phyloP scores from a whole-genome alignment of 495 filamentous ascomycete species.

The Massariosphaeria phaeospora region DNA sequence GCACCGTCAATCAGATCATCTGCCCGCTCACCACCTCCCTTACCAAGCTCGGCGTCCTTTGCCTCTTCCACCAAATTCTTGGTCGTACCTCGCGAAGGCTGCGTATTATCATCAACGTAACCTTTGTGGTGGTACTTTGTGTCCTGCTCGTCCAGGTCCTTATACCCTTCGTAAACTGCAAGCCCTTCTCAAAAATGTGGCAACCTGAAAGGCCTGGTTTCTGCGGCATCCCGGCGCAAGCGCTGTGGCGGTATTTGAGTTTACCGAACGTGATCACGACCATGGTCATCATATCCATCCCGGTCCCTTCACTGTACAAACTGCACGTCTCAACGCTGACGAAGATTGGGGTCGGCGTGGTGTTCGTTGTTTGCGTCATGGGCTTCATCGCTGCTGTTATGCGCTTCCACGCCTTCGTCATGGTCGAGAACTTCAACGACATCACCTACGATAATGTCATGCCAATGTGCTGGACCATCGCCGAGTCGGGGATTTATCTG shows the following conservation, averaged over 20 bases:
- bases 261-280: slow-evolving; percentile 19
- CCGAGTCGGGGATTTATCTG: slow-evolving; percentile 19
- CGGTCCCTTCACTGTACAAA: slow-evolving; percentile 7
- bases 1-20: slow-evolving; percentile 3
- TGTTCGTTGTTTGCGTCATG: slow-evolving; percentile 4
- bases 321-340: slow-evolving; percentile 1
- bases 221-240: not conserved
- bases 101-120: slow-evolving; percentile 1
- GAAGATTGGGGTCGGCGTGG: slow-evolving; percentile 2
- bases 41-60: slow-evolving; percentile 18
- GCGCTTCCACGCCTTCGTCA: slow-evolving; percentile 13
- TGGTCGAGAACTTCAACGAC: slow-evolving; percentile 10
- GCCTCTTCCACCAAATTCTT: slow-evolving; percentile 15
- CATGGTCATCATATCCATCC: slow-evolving; percentile 11
- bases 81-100: not conserved
- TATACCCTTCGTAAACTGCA: slow-evolving; percentile 21
- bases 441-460: slow-evolving; percentile 9
- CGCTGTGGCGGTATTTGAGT: slow-evolving; percentile 12
- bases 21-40: slow-evolving; percentile 22
- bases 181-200: slow-evolving; percentile 13
- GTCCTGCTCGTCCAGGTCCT: slow-evolving; percentile 10
- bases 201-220: not conserved
- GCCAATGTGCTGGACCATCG: slow-evolving; percentile 20
- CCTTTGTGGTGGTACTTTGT: slow-evolving; percentile 12
- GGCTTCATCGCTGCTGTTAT: slow-evolving; percentile 16